phyloP scores from a whole-genome alignment of 305 asterid genomes.

The Solanum hybrid region DNA sequence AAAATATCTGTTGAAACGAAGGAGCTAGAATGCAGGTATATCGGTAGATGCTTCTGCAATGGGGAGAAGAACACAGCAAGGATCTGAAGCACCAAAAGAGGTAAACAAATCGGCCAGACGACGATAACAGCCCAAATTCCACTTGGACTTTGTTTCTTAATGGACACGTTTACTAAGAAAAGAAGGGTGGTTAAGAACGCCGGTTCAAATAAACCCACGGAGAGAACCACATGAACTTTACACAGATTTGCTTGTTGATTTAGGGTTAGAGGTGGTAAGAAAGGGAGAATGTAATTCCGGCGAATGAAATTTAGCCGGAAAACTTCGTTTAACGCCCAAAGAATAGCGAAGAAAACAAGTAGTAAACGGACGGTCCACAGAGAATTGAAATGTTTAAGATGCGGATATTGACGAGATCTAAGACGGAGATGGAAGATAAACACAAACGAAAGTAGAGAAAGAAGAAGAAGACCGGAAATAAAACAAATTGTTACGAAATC shows the following conservation, averaged over 20 bases:
- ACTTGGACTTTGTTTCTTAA: constrained; percentile 24
- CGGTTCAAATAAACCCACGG: constrained; percentile 62
- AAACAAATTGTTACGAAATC: constrained; percentile 30
- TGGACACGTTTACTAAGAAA: constrained; percentile 46
- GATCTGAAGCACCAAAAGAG: constrained; percentile 29
- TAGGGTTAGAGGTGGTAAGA: constrained; percentile 22
- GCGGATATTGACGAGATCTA: constrained; percentile 29
- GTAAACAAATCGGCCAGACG: constrained; percentile 24
- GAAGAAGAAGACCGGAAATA: constrained; percentile 31
- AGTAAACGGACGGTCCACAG: constrained; percentile 57
- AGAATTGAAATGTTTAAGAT: constrained; percentile 39
- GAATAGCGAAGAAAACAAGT: constrained; percentile 28
- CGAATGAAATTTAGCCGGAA: constrained; percentile 37
- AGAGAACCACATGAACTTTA: constrained; percentile 52
- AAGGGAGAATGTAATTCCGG: constrained; percentile 18
- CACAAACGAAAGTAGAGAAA: constrained; percentile 33
- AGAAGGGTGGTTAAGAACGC: constrained; percentile 54
- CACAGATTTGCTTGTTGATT: constrained; percentile 38
- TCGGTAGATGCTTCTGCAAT: constrained; percentile 26
- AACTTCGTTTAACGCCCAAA: constrained; percentile 49
- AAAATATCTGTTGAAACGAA: constrained; percentile 13
- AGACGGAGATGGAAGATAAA: constrained; percentile 37
- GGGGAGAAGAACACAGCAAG: constrained; percentile 37
- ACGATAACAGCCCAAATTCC: constrained; percentile 25
- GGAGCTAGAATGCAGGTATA: constrained; percentile 40